Evolutionary conservation across 176 grass and related monocot genomes (phyloP), one percentile per base, ranked within the genome.

Genomic region (Eremochloa ophiuroides): DNA sequence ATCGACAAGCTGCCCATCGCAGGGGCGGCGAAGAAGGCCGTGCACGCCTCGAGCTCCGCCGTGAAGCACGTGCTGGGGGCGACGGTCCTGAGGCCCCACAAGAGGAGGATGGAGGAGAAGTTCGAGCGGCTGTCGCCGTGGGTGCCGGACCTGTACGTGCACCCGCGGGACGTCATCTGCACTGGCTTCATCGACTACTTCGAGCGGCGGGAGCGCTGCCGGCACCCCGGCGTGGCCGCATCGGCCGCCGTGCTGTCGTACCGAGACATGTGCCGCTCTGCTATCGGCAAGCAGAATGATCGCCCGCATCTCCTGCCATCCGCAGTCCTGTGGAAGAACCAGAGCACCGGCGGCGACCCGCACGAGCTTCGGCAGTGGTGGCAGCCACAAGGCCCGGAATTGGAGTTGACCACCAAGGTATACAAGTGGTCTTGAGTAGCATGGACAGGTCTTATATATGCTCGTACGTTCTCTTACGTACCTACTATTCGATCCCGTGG

Each of bases 121-220:
- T 85, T 78, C 12, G 22, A 72, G 9, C 1, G 0, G 66, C n/a
- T 79, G 22, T 35, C 53, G 16, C 41, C 23, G 1, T 79, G 66
- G 85, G 11, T 7, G 66, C 83, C 83, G 3, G 41, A 70, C 10
- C 38, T 87, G 47, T 87, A 69, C 29, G 71, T 87, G 28, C 48
- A 87, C 63, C 15, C 69, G 50, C 39, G 5, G 38, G 85, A 76
- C 40, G 0, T 26, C 14, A 39, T 85, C 41, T 85, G 83, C 66
- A 17, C 1, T 5, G 75, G 83, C 41, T 79, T 62, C 83, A 53
- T 87, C 71, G 71, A 82, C 62, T 62, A 87, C 78, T 69, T 87
- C 39, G 47, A 87, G 50, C 71, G 31, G 39, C 28, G 78, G 51
- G 26, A 76, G 71, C 16, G 8, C 35, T n/a, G n/a, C n/a, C n/a